These are phyloP conservation scores for Colletotrichum sp. DNA, from an alignment of 2,329 filamentous ascomycete species.

Conservation along the genomic window DNA sequence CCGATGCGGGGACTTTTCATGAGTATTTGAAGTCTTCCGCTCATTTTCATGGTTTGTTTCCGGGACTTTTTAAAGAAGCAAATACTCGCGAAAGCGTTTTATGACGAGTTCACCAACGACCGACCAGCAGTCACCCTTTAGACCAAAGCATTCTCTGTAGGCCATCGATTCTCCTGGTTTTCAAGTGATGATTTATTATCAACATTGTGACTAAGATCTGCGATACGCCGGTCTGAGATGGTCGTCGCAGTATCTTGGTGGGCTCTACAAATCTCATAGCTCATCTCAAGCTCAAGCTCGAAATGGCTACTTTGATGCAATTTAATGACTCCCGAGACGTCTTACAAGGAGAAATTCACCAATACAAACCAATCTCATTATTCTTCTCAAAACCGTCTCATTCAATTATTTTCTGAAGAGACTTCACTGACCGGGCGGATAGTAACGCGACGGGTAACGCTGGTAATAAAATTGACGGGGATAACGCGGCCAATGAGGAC, in stretches of 20 bases:
- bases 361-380: no score
- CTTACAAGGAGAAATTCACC: no score
- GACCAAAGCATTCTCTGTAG: accelerated
- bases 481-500: no score
- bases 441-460: accelerated
- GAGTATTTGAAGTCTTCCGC: neutral
- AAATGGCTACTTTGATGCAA: neutral
- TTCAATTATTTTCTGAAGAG: neutral
- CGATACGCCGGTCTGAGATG: no score
- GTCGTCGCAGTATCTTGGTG: no score
- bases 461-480: no score
- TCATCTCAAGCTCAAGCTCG: neutral
- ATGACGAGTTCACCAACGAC: neutral
- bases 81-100: neutral
- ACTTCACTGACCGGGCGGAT: neutral
- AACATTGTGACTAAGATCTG: no score
- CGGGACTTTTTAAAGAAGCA: neutral
- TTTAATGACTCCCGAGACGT: no score
- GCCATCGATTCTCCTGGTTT: neutral
- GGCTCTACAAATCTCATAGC: no score
- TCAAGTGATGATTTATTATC: neutral
- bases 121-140: no score
- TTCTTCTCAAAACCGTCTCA: neutral
- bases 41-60: accelerated
- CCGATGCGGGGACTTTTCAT: neutral